Evolutionary conservation across 1,284 basidiomycete species (phyloP).

Genomic region (Sparassis latifolia): DNA sequence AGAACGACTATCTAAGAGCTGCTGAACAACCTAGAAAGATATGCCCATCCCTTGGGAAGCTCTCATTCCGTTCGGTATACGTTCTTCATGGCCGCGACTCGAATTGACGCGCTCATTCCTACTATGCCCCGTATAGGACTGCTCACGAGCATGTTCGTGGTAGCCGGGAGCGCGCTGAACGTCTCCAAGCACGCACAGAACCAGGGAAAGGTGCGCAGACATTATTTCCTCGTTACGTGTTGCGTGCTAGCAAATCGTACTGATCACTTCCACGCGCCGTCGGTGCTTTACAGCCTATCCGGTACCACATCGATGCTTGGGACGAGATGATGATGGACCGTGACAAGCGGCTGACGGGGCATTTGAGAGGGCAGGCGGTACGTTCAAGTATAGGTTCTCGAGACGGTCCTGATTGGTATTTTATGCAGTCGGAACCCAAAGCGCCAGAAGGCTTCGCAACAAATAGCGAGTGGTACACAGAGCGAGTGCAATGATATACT

Average conservation of each 20-base stretch:
- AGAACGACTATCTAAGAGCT: too few relatives aligned
- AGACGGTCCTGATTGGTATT: not conserved
- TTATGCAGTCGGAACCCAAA: slow-evolving; percentile 56
- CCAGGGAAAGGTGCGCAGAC: slow-evolving; percentile 73
- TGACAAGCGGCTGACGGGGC: slow-evolving; percentile 85
- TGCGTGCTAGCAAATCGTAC: not conserved
- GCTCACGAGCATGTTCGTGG: slow-evolving; percentile 83
- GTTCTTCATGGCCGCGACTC: not conserved
- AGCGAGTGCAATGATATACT: slow-evolving; percentile 23
- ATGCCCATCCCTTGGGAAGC: slow-evolving; percentile 97
- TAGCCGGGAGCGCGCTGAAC: slow-evolving; percentile 81
- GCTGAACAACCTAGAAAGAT: too few relatives aligned
- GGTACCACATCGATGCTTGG: slow-evolving; percentile 84
- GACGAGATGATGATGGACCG: slow-evolving; percentile 94
- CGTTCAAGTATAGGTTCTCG: slow-evolving; percentile 23
- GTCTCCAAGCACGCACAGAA: slow-evolving; percentile 74
- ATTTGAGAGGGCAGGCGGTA: slow-evolving; percentile 79
- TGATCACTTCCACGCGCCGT: not conserved
- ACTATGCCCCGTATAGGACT: slow-evolving; percentile 46
- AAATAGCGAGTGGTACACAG: slow-evolving; percentile 74
- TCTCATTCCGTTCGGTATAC: slow-evolving; percentile 85
- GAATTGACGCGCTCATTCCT: not conserved
- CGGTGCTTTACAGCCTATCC: slow-evolving; percentile 52
- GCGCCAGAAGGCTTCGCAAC: slow-evolving; percentile 75
- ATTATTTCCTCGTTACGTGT: not conserved